A percentile compares a stretch with the other conserved stretches of the same genome.
Conservation (phyloP, 208 protist species). For the Trypanosoma cruzi region DNA sequence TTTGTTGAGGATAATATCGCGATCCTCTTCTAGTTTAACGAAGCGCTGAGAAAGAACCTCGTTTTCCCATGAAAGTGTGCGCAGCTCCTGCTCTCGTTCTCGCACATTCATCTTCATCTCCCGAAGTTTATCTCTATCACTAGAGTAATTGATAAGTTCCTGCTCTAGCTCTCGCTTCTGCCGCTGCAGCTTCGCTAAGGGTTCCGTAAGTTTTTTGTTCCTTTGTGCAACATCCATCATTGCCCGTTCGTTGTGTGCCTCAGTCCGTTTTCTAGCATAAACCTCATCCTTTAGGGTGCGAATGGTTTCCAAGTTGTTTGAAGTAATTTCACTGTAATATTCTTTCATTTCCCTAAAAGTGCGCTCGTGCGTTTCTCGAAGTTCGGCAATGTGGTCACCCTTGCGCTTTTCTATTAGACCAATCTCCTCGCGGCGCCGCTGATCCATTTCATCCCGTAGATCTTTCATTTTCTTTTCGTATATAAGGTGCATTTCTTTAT, state of each 20-base stretch:
- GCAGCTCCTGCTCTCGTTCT: conserved; percentile 87
- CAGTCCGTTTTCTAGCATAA: conserved; percentile 94
- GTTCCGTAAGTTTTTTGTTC: conserved; percentile 96
- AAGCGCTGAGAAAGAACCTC: conserved; percentile 95
- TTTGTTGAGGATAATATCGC: conserved; percentile 95
- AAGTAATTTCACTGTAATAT: conserved; percentile 99
- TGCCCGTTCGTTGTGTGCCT: conserved; percentile 96
- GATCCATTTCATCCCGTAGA: conserved; percentile 92
- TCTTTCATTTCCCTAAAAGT: conserved; percentile 98
- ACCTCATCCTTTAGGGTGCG: conserved; percentile 97
- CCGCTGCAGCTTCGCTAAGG: conserved; percentile 89
- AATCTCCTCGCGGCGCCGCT: conserved; percentile 92
- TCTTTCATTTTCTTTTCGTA: conserved; percentile 94
- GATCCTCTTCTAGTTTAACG: conserved; percentile 92
- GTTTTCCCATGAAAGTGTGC: conserved; percentile 95
- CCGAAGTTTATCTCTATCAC: conserved; percentile 88
- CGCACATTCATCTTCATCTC: conserved; percentile 76
- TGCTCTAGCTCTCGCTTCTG: conserved; percentile 93
- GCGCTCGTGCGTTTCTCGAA: conserved; percentile 95
- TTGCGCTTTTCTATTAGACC: conserved; percentile 96
- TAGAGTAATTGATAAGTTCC: conserved; percentile 91
- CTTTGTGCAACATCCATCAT: conserved; percentile 98
- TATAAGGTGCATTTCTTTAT: conserved; percentile 95
- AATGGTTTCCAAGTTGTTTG: conserved; percentile 98
- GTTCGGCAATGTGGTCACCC: conserved; percentile 94